phyloP scores from a whole-genome alignment of 1,139 yeast species.

The Magnusiomyces starmeri region DNA sequence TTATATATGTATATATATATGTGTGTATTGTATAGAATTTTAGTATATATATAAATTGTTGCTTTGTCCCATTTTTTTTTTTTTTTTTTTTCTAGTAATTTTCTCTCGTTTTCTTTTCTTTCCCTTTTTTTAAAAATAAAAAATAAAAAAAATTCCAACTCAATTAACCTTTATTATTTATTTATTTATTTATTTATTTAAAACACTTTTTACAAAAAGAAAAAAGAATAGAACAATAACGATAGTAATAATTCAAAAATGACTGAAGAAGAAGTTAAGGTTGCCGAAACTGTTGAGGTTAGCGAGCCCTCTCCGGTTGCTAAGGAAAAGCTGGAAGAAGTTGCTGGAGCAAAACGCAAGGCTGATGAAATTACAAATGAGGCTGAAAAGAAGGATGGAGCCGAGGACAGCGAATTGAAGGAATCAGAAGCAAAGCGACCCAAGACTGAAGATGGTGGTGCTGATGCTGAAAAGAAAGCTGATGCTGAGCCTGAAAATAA shows the following conservation, averaged over 20 bases:
- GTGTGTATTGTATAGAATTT: no score
- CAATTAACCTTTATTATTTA: background rate
- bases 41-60: no score
- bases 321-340: constrained; percentile 2
- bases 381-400: constrained; percentile 24
- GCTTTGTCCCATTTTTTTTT: background rate
- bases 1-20: no score
- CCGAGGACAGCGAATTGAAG: no score
- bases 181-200: background rate
- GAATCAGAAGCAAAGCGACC: background rate
- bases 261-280: constrained; percentile 18
- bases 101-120: background rate
- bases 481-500: background rate
- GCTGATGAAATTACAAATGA: constrained; percentile 21
- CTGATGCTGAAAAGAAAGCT: background rate
- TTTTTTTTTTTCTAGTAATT: background rate
- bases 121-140: background rate
- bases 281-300: constrained; percentile 9
- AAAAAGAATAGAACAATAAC: background rate
- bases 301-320: constrained; percentile 8
- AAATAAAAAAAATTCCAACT: background rate
- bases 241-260: constrained; percentile 9
- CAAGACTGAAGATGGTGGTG: background rate
- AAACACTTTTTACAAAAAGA: background rate
- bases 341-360: constrained; percentile 17